phyloP scores from a whole-genome alignment of 108 stramenopile genomes.

The Ochromonas danica region DNA sequence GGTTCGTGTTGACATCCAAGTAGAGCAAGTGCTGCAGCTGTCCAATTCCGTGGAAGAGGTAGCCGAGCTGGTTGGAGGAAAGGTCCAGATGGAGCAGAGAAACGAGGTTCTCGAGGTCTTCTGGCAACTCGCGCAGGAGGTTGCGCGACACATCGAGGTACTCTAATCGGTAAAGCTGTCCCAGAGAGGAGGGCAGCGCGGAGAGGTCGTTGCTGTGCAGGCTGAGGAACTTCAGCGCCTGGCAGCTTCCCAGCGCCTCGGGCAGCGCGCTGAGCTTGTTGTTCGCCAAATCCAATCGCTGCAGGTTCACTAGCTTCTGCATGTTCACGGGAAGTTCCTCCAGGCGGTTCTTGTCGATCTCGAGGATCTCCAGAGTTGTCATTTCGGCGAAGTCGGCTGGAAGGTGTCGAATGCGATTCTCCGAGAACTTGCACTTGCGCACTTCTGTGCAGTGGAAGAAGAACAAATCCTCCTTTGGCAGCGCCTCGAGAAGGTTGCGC shows the following conservation, averaged over 20 bases:
- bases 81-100: conserved; percentile 42
- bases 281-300: conserved; percentile 33
- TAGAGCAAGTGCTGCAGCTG: conserved; percentile 31
- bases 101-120: conserved; percentile 43
- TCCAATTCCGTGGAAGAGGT: conserved; percentile 43
- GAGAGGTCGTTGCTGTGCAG: conserved; percentile 39
- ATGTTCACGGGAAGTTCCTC: not conserved
- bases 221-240: conserved; percentile 33
- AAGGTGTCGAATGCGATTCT: not conserved
- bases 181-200: conserved; percentile 37
- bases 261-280: conserved; percentile 41
- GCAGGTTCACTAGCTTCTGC: not conserved
- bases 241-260: conserved; percentile 14
- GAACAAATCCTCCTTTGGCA: conserved; percentile 21
- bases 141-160: conserved; percentile 44
- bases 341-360: conserved; percentile 7
- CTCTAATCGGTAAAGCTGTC: conserved; percentile 36
- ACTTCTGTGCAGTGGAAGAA: not conserved
- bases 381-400: conserved; percentile 5
- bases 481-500: not conserved
- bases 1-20: conserved; percentile 33
- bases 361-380: conserved; percentile 20
- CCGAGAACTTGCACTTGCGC: not conserved
- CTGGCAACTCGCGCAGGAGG: conserved; percentile 39
- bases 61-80: conserved; percentile 41